Evolutionary conservation across 495 filamentous ascomycete species (phyloP).

Genomic region (Penicillium odoratum): DNA sequence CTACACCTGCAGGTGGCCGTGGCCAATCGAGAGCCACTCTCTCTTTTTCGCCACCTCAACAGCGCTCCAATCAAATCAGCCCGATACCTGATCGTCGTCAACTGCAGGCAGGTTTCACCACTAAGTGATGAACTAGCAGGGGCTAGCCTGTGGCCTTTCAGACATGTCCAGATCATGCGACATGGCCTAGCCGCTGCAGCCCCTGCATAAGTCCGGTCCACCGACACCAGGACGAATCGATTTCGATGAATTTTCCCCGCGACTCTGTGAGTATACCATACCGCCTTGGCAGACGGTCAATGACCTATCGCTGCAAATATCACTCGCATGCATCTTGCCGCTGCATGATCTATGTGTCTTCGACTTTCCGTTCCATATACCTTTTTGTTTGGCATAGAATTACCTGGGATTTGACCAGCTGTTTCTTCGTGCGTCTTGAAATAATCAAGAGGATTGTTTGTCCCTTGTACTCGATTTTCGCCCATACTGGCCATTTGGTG

Average conservation of each 20-base stretch:
- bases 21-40: slow-evolving; percentile 15
- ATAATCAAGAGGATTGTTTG: neutral
- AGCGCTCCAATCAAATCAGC: slow-evolving; percentile 21
- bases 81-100: slow-evolving; percentile 7
- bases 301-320: neutral
- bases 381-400: slow-evolving; percentile 14
- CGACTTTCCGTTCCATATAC: slow-evolving; percentile 6
- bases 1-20: slow-evolving; percentile 26
- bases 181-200: slow-evolving; percentile 20
- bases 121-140: slow-evolving; percentile 9
- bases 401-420: neutral
- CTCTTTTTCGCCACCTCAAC: slow-evolving; percentile 11
- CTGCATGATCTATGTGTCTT: neutral
- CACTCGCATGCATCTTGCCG: neutral
- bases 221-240: neutral
- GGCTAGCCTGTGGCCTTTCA: slow-evolving; percentile 4
- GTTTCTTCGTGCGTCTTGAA: neutral
- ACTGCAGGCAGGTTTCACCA: slow-evolving; percentile 13
- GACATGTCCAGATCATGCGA: slow-evolving; percentile 13
- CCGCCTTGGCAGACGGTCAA: neutral
- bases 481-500: slow-evolving; percentile 15
- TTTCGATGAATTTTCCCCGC: neutral
- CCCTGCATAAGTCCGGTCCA: neutral
- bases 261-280: neutral
- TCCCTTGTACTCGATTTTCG: slow-evolving; percentile 10